These are phyloP conservation scores for Dendrobium nobile DNA, from an alignment of 106 monocot species.

Conservation along the genomic window DNA sequence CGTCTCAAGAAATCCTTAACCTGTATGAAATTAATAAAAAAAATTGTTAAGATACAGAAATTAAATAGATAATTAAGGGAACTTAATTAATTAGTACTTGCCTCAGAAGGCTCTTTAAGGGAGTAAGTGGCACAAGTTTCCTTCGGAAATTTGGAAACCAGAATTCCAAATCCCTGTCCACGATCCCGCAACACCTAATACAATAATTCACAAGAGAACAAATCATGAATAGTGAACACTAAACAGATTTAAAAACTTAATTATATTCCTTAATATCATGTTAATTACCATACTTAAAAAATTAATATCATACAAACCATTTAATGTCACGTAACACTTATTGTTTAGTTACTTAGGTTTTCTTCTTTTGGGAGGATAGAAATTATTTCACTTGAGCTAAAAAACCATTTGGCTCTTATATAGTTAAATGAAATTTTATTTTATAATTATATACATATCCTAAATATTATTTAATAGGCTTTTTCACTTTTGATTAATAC, in stretches of 20 bases:
- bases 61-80: not conserved
- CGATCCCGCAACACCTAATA: slow-evolving; percentile 49
- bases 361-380: too few species aligned
- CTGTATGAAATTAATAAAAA: not conserved
- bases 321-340: too few species aligned
- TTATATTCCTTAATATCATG: not conserved
- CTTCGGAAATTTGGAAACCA: slow-evolving; percentile 58
- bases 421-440: too few species aligned
- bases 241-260: too few species aligned
- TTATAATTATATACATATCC: too few species aligned
- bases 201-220: not conserved
- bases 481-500: too few species aligned
- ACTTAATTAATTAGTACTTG: slow-evolving; percentile 3
- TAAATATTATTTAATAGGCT: too few species aligned
- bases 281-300: not conserved
- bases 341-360: too few species aligned
- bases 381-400: too few species aligned
- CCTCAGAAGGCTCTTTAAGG: slow-evolving; percentile 63
- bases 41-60: not conserved
- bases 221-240: not conserved
- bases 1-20: slow-evolving; percentile 17
- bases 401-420: too few species aligned
- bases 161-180: slow-evolving; percentile 56
- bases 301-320: not conserved
- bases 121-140: slow-evolving; percentile 61